A percentile compares a stretch with the other conserved stretches of the same genome.
Conservation (phyloP, 176 grass and related monocot genomes). For the Oryza longistaminata region DNA sequence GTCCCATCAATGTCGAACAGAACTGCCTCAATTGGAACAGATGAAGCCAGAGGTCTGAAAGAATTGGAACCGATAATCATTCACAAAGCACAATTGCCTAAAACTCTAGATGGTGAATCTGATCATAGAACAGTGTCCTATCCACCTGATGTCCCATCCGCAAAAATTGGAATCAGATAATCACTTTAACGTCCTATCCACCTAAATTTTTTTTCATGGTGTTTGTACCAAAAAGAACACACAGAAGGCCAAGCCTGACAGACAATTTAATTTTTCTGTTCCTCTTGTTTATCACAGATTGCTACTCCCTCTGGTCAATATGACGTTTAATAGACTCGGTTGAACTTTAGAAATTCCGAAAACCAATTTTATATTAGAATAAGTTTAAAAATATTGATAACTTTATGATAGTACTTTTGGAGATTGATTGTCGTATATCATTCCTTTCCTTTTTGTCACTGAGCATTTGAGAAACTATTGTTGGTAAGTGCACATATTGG, state of each 20-base stretch:
- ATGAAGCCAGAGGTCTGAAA: constrained; percentile 51
- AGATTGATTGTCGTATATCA: too few species aligned
- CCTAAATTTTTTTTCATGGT: background rate
- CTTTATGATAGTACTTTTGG: too few species aligned
- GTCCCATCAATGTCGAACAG: constrained; percentile 93
- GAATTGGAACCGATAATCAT: background rate
- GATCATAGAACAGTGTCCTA: background rate
- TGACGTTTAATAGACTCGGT: too few species aligned
- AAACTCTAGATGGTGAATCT: background rate
- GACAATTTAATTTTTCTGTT: background rate
- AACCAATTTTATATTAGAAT: too few species aligned
- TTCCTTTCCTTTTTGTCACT: too few species aligned
- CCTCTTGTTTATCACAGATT: background rate
- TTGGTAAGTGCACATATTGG: too few species aligned
- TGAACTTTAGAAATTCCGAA: too few species aligned
- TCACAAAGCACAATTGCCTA: background rate
- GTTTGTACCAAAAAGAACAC: background rate
- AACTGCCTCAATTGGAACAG: constrained; percentile 76
- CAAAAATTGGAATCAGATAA: background rate
- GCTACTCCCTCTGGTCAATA: too few species aligned
- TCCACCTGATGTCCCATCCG: background rate
- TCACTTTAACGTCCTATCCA: background rate
- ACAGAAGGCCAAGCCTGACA: background rate
- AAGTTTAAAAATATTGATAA: too few species aligned
- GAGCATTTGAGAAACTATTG: too few species aligned